Percentiles rank a stretch among this genome's conserved stretches.
phyloP scores from a whole-genome alignment of 345 rosid species.

The Erysimum cheiranthoides region DNA sequence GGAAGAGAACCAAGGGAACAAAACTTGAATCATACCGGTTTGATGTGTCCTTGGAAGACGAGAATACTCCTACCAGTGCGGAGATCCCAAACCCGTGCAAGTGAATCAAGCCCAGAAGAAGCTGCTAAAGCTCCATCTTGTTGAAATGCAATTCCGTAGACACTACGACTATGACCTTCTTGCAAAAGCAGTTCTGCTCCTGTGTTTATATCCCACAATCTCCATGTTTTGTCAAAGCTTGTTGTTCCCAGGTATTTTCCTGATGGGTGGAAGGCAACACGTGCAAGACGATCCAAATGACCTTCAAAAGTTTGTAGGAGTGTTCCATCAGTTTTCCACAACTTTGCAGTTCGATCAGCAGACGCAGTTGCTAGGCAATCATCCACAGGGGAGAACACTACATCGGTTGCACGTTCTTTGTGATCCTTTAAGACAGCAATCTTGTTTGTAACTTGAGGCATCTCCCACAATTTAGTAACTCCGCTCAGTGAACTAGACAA shows the following conservation, averaged over 20 bases:
- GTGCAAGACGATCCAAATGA: slow-evolving; percentile 93
- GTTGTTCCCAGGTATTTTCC: slow-evolving; percentile 93
- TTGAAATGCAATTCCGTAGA: slow-evolving; percentile 91
- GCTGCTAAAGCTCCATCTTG: slow-evolving; percentile 94
- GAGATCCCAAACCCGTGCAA: slow-evolving; percentile 98
- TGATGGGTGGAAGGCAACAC: slow-evolving; percentile 91
- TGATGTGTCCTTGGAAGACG: slow-evolving; percentile 93
- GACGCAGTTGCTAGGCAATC: slow-evolving; percentile 88
- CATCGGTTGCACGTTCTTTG: slow-evolving; percentile 91
- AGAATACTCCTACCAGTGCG: slow-evolving; percentile 89
- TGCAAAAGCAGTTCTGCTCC: slow-evolving; percentile 93
- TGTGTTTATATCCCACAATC: slow-evolving; percentile 87
- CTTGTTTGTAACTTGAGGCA: slow-evolving; percentile 72
- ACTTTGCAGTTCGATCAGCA: slow-evolving; percentile 91
- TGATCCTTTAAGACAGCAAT: slow-evolving; percentile 79
- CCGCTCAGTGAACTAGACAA: slow-evolving; percentile 76
- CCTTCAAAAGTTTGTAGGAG: slow-evolving; percentile 79
- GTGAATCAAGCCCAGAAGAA: slow-evolving; percentile 89
- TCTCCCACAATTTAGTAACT: slow-evolving; percentile 85
- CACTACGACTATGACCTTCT: slow-evolving; percentile 94
- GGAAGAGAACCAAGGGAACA: slow-evolving; percentile 1
- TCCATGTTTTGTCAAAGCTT: slow-evolving; percentile 98
- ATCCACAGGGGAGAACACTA: slow-evolving; percentile 79
- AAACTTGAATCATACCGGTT: slow-evolving; percentile 62
- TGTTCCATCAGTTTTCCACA: slow-evolving; percentile 90